Conservation (phyloP, 1,284 basidiomycete species). For the Chiua sp. region DNA sequence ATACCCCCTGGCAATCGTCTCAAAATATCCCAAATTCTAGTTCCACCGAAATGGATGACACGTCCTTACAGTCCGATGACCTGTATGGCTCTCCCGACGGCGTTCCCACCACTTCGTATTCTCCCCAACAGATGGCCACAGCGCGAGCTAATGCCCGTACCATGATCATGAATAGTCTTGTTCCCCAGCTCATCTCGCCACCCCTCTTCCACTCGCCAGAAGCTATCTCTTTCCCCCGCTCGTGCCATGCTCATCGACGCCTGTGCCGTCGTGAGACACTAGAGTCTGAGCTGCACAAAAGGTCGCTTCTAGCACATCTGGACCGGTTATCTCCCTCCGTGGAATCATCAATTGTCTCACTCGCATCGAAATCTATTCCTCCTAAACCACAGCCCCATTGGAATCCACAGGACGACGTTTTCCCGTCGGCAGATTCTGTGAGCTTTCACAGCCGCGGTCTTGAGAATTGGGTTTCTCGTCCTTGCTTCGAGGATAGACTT, state of each 20-base stretch:
- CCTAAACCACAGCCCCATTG: constrained; percentile 18
- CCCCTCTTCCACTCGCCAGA: constrained; percentile 54
- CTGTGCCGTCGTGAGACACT: constrained; percentile 49
- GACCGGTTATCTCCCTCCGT: constrained; percentile 51
- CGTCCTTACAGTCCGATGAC: constrained; percentile 32
- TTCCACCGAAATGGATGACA: constrained; percentile 28
- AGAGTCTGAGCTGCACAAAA: constrained; percentile 54
- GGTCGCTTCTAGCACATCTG: constrained; percentile 53
- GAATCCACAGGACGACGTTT: constrained; percentile 43
- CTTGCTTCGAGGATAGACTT: constrained; percentile 77
- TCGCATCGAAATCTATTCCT: constrained; percentile 47
- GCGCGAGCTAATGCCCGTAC: constrained; percentile 38
- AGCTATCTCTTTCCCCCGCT: constrained; percentile 65
- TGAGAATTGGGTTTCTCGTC: constrained; percentile 67
- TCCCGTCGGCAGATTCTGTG: constrained; percentile 46
- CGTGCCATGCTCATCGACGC: constrained; percentile 50
- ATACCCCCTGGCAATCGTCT: constrained; percentile 23
- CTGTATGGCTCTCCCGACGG: constrained; percentile 30
- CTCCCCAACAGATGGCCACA: constrained; percentile 24
- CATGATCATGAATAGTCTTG: constrained; percentile 48
- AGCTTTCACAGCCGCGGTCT: constrained; percentile 59
- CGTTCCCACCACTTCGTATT: not conserved
- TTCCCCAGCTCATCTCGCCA: constrained; percentile 46
- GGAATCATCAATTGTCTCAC: constrained; percentile 52
- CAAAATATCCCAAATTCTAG: constrained; percentile 17